Conservation (phyloP, 352 stramenopile species). For the Globisporangium splendens region DNA sequence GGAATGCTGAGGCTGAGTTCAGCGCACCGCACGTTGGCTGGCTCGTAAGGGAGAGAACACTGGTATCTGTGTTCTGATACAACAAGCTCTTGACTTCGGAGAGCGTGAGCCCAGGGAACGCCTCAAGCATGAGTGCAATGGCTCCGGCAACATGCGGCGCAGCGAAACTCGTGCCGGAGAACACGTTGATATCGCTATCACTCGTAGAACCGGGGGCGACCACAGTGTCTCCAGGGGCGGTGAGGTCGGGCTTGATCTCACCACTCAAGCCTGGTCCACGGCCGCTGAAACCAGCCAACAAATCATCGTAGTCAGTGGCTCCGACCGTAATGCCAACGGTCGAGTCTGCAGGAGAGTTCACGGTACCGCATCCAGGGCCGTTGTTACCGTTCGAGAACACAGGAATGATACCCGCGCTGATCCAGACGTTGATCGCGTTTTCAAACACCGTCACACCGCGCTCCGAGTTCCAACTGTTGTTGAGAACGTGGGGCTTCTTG, state of each 20-base stretch:
- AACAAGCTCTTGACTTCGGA: slow-evolving; percentile 26
- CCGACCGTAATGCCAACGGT: slow-evolving; percentile 41
- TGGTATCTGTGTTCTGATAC: slow-evolving; percentile 11
- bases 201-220: slow-evolving; percentile 15
- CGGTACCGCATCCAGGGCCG: slow-evolving; percentile 35
- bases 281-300: slow-evolving; percentile 26
- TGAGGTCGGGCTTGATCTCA: slow-evolving; percentile 39
- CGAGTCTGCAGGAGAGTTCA: slow-evolving; percentile 31
- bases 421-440: slow-evolving; percentile 41
- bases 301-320: slow-evolving; percentile 33
- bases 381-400: slow-evolving; percentile 52
- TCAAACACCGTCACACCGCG: slow-evolving; percentile 16
- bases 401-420: slow-evolving; percentile 46
- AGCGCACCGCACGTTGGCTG: slow-evolving; percentile 9
- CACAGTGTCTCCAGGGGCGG: slow-evolving; percentile 29
- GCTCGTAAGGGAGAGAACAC: slow-evolving; percentile 5
- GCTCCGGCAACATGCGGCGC: slow-evolving; percentile 36
- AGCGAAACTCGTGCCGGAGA: slow-evolving; percentile 34
- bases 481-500: slow-evolving; percentile 55
- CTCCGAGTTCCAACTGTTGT: slow-evolving; percentile 63
- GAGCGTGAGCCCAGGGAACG: slow-evolving; percentile 21
- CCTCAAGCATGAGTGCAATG: slow-evolving; percentile 35
- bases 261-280: slow-evolving; percentile 34
- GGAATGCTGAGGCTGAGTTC: slow-evolving; percentile 19
- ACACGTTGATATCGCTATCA: slow-evolving; percentile 12